Evolutionary conservation across 805 yeast genomes (phyloP).

Genomic region (Starmera dryadoides): DNA sequence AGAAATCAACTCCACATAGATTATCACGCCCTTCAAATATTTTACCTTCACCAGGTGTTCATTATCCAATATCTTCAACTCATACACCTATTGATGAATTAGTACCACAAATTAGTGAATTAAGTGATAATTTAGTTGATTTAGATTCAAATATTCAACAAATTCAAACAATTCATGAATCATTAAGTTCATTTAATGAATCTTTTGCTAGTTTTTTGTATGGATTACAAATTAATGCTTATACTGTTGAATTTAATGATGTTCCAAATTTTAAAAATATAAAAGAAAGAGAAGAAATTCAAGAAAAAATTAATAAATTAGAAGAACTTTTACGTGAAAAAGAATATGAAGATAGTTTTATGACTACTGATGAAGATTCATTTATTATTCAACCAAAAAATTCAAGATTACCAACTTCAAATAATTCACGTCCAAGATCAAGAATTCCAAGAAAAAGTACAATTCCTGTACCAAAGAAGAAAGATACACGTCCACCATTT

Average conservation of each 20-base stretch:
- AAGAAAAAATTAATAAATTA: constrained; percentile 12
- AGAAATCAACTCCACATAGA: constrained; percentile 25
- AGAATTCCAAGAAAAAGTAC: constrained; percentile 1
- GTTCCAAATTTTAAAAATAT: constrained; percentile 9
- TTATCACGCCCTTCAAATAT: constrained; percentile 31
- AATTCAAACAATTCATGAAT: constrained; percentile 53
- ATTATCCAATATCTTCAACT: constrained; percentile 34
- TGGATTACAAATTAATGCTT: constrained; percentile 79
- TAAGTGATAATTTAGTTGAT: constrained; percentile 44
- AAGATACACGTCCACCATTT: constrained; percentile 18
- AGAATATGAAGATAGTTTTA: constrained; percentile 9
- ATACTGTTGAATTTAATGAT: constrained; percentile 66
- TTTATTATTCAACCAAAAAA: constrained; percentile 21
- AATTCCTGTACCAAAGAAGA: constrained; percentile 3
- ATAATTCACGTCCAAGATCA: background rate
- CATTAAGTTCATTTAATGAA: constrained; percentile 64
- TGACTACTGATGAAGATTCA: constrained; percentile 25
- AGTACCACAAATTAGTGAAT: constrained; percentile 33
- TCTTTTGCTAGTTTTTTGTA: constrained; percentile 69
- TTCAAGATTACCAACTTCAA: background rate
- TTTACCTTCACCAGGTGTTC: constrained; percentile 35
- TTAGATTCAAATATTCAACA: constrained; percentile 53
- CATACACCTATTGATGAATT: constrained; percentile 35
- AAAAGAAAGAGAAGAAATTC: constrained; percentile 9
- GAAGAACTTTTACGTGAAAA: constrained; percentile 12